Evolutionary conservation across 2,329 filamentous ascomycete species (phyloP).

Genomic region (Rhynchosporium agropyri): DNA sequence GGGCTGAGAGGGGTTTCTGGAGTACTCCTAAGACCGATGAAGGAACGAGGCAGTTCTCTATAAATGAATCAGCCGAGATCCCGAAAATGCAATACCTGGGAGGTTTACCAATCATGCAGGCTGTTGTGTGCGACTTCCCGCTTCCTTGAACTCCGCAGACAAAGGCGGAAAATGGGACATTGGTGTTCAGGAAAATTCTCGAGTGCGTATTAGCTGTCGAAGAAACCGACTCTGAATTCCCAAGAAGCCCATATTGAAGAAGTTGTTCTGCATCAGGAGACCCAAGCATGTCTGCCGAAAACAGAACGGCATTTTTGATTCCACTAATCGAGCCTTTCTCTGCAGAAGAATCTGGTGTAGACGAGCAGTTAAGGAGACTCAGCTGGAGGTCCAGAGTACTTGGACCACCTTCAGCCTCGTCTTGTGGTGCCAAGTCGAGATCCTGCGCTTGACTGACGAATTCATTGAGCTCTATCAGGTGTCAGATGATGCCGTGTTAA

Average conservation of each 20-base stretch:
- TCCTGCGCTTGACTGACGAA: slow-evolving; percentile 16
- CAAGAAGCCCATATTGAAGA: slow-evolving; percentile 22
- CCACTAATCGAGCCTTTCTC: slow-evolving; percentile 13
- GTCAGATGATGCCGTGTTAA: slow-evolving; percentile 13
- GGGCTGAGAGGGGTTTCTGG: slow-evolving; percentile 51
- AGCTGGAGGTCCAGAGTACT: slow-evolving; percentile 17
- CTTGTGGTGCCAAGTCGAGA: slow-evolving; percentile 11
- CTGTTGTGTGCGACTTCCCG: slow-evolving; percentile 63
- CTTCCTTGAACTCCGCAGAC: slow-evolving; percentile 65
- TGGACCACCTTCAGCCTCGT: slow-evolving; percentile 13
- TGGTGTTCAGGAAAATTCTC: slow-evolving; percentile 53
- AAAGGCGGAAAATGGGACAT: slow-evolving; percentile 59
- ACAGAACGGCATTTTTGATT: slow-evolving; percentile 25
- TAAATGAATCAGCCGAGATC: slow-evolving; percentile 22
- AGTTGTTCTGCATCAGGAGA: slow-evolving; percentile 5
- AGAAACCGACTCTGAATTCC: slow-evolving; percentile 15
- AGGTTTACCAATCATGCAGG: slow-evolving; percentile 47
- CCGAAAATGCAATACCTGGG: slow-evolving; percentile 3
- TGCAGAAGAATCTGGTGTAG: neutral
- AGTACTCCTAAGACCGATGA: slow-evolving; percentile 47
- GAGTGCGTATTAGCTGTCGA: slow-evolving; percentile 30
- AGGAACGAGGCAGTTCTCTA: slow-evolving; percentile 50
- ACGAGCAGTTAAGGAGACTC: slow-evolving; percentile 14
- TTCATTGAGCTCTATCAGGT: slow-evolving; percentile 21
- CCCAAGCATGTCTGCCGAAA: slow-evolving; percentile 22